These are phyloP conservation scores for Acer yangbiense DNA, from an alignment of 345 rosid genomes.

Conservation along the genomic window DNA sequence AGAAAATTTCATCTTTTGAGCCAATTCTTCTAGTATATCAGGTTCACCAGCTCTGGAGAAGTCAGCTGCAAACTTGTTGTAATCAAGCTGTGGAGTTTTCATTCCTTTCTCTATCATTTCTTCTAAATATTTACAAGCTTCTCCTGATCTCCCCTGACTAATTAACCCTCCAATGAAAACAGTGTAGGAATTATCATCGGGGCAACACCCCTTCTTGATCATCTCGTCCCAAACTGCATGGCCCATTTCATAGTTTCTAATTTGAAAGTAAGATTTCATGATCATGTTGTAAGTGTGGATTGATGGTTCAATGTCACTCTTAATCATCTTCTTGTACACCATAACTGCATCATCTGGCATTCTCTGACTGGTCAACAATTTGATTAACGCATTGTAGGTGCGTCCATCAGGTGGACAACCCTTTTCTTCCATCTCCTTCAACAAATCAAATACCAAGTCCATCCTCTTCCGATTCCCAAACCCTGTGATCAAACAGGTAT, in stretches of 20 bases:
- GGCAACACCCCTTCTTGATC: constrained; percentile 67
- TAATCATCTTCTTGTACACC: constrained; percentile 69
- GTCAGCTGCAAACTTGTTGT: constrained; percentile 66
- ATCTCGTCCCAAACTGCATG: constrained; percentile 79
- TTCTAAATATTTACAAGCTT: constrained; percentile 69
- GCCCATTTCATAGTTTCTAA: constrained; percentile 66
- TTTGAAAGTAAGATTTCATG: constrained; percentile 75
- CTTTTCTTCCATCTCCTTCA: constrained; percentile 80
- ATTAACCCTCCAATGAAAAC: constrained; percentile 78
- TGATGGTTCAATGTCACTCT: constrained; percentile 60
- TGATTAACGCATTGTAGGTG: constrained; percentile 82
- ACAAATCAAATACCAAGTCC: constrained; percentile 63
- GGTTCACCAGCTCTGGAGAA: constrained; percentile 24
- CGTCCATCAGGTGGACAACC: constrained; percentile 77
- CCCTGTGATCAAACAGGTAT: constrained; percentile 85
- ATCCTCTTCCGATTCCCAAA: constrained; percentile 71
- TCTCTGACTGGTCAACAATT: constrained; percentile 63
- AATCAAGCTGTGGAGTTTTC: constrained; percentile 90
- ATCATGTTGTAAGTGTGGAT: constrained; percentile 85
- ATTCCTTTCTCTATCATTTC: constrained; percentile 92
- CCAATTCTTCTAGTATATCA: constrained; percentile 68
- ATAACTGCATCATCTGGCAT: constrained; percentile 71
- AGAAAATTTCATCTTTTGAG: constrained; percentile 69
- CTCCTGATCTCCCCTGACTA: constrained; percentile 68
- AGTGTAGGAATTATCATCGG: constrained; percentile 83